Percentiles rank a stretch among this genome's conserved stretches.
Evolutionary conservation across 2,329 filamentous ascomycete genomes (phyloP).

Genomic region (Graphium sp.): DNA sequence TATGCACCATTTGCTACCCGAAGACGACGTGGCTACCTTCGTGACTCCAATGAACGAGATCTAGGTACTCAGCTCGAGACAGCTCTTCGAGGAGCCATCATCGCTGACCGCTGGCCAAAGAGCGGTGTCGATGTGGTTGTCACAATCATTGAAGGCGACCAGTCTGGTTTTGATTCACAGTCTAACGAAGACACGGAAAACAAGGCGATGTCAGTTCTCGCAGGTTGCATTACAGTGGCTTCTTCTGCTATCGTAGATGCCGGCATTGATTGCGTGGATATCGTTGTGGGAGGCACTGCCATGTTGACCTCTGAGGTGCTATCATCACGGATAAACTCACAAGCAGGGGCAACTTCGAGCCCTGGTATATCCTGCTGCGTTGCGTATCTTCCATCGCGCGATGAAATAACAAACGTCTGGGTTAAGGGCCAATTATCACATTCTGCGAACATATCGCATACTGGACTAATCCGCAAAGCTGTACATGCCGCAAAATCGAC

Average conservation of each 20-base stretch:
- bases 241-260: slow-evolving; percentile 88
- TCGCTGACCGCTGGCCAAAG: slow-evolving; percentile 96
- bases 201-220: slow-evolving; percentile 82
- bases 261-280: slow-evolving; percentile 87
- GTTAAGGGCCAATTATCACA: slow-evolving; percentile 53
- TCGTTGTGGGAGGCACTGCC: slow-evolving; percentile 77
- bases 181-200: slow-evolving; percentile 47
- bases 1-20: slow-evolving; percentile 88
- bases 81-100: slow-evolving; percentile 73
- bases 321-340: too few relatives aligned
- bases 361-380: slow-evolving; percentile 82
- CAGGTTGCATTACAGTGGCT: slow-evolving; percentile 84
- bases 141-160: slow-evolving; percentile 84
- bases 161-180: slow-evolving; percentile 42
- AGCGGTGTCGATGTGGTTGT: slow-evolving; percentile 91
- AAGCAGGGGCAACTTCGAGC: too few relatives aligned
- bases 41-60: slow-evolving; percentile 75
- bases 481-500: slow-evolving; percentile 22
- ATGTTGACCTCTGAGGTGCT: slow-evolving; percentile 56
- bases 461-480: slow-evolving; percentile 18
- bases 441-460: slow-evolving; percentile 15
- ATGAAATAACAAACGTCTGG: slow-evolving; percentile 93
- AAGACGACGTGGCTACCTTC: slow-evolving; percentile 66
- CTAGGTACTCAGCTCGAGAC: slow-evolving; percentile 83
- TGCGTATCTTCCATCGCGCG: slow-evolving; percentile 69